Base-by-base conservation (phyloP, 1,284 basidiomycete species). In the Papiliotrema fonsecae region DNA sequence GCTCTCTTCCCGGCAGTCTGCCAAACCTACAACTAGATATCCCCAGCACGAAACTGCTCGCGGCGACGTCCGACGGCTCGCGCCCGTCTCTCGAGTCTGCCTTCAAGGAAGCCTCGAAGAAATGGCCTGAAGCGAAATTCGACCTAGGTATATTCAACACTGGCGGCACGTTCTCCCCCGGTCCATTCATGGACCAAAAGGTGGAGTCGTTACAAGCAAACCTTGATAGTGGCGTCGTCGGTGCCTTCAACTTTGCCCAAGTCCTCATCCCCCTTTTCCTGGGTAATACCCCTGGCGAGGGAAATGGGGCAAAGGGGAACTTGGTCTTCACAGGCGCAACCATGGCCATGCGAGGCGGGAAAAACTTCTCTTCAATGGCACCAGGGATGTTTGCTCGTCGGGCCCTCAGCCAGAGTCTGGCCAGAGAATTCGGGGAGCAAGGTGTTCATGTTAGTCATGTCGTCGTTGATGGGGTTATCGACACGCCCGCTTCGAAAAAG, bases 361-460 rank as follows among this genome's bases (percentile, higher is more conserved):
- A 58, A 7, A 53, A 55, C 11, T 73, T 72, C 47, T 52, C 56
- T 2, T 45, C 62, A n/a, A 60, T 68, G 49, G 59, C 67, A 2
- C 60, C 66, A 0, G 56, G 50, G 2, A 62, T 64, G 53, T 73
- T 71, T 42, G 70, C 64, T 3, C 52, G 67, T 10, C 51, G 67
- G 31, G 57, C 62, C 0, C 54, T 72, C 2, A 45, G 62, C 14
- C 65, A 75, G 64, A 64, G 60, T 1, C 61, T 73, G 3, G 69
- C 72, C 3, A 55, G 72, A 11, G 75, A 77, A 55, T 77, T 75
- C 49, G 70, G 70, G 1, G 68, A 72, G 0, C 50, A 74, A 46
- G 73, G 70, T 1, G 52, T 77, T 6, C 75, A 77, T 45, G 75
- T 76, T 13, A 60, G 62, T 2, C 74, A 77, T 56, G 62, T 69